Percentiles rank a stretch among this genome's conserved stretches.
Conservation (phyloP, 352 stramenopile genomes). For the Phytopythium kandeliae region DNA sequence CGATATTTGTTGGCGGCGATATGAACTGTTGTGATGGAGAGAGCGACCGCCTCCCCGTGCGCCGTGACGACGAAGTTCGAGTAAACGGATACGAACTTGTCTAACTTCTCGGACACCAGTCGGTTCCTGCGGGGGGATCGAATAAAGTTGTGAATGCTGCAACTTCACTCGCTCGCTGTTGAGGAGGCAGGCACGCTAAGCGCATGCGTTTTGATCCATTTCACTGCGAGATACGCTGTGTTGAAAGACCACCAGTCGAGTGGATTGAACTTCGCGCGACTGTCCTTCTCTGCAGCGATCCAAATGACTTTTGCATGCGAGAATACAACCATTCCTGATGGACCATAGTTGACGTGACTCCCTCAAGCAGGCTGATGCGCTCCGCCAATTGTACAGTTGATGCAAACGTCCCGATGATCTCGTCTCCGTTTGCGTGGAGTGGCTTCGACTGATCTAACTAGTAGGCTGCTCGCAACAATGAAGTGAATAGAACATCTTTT, state of each 20-base stretch:
- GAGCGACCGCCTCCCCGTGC: no score
- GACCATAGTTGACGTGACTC: neutral
- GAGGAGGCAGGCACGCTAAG: conserved; percentile 11
- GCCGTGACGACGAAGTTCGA: neutral
- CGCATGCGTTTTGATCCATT: neutral
- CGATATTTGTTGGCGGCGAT: no score
- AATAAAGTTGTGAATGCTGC: conserved; percentile 12
- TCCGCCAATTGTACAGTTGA: conserved; percentile 2
- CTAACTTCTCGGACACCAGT: conserved; percentile 3
- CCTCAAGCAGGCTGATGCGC: neutral
- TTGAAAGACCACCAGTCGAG: conserved; percentile 12
- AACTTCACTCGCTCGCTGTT: conserved; percentile 12
- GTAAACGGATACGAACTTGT: conserved; percentile 16
- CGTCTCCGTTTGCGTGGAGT: neutral
- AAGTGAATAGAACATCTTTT: conserved; percentile 3
- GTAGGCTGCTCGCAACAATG: conserved; percentile 3
- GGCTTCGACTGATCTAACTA: conserved; percentile 6
- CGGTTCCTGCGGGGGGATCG: conserved; percentile 9
- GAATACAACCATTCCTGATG: conserved; percentile 6
- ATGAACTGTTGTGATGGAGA: no score
- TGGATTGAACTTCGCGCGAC: neutral
- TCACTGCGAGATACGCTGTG: neutral
- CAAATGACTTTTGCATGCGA: conserved; percentile 4
- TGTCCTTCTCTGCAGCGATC: neutral
- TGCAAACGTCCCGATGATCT: conserved; percentile 4